phyloP scores from a whole-genome alignment of 768 basidiomycete species.

The Psilocybe azurescens region DNA sequence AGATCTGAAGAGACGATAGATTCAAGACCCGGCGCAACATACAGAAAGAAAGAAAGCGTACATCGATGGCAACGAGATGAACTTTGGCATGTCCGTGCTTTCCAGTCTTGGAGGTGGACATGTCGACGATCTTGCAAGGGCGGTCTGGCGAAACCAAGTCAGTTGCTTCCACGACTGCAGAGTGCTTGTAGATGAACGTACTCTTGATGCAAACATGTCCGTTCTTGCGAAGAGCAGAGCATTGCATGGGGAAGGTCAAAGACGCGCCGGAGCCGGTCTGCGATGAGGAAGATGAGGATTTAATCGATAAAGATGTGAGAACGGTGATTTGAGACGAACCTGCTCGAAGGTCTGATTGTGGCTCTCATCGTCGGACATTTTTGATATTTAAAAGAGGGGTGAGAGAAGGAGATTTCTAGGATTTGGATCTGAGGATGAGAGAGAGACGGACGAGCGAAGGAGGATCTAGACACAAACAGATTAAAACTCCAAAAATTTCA shows the following conservation, averaged over 20 bases:
- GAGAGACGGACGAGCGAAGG: conserved; percentile 17
- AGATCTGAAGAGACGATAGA: conserved; percentile 67
- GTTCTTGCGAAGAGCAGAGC: conserved; percentile 94
- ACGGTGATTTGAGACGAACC: conserved; percentile 43
- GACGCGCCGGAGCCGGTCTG: conserved; percentile 81
- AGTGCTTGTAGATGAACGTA: conserved; percentile 22
- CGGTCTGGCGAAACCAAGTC: conserved; percentile 51
- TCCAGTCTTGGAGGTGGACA: conserved; percentile 99
- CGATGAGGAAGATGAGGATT: conserved; percentile 20
- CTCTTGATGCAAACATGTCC: conserved; percentile 97
- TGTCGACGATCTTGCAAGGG: conserved; percentile 99
- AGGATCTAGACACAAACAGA: conserved; percentile 21
- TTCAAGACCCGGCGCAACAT: conserved; percentile 12
- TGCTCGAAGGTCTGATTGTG: conserved; percentile 90
- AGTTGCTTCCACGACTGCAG: conserved; percentile 7
- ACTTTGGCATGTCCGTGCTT: conserved; percentile 99
- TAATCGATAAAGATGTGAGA: conserved; percentile 12
- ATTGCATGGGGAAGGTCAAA: conserved; percentile 86
- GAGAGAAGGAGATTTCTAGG: conserved; percentile 29
- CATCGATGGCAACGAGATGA: conserved; percentile 96
- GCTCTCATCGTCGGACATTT: conserved; percentile 89
- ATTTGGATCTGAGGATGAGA: conserved; percentile 23
- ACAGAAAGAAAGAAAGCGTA: conserved; percentile 46
- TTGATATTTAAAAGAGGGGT: conserved; percentile 32
- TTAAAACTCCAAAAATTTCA: conserved; percentile 37